phyloP scores from a whole-genome alignment of 1,284 basidiomycete species.

The Rhodofomes roseus region DNA sequence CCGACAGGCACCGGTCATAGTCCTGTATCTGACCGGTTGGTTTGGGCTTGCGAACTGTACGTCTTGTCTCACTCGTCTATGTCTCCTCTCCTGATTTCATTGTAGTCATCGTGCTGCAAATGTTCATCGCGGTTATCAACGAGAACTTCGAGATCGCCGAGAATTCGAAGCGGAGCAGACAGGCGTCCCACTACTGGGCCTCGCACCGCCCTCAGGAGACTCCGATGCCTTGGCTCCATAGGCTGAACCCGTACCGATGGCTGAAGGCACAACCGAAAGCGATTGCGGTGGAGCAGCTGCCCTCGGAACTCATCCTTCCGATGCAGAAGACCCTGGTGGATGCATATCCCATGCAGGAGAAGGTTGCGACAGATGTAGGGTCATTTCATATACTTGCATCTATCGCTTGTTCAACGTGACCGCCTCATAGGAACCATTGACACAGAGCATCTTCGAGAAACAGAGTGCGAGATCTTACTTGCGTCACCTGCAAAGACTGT shows the following conservation, averaged over 20 bases:
- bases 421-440: constrained; percentile 10
- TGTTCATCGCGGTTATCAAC: constrained; percentile 99
- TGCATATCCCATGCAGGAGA: constrained; percentile 44
- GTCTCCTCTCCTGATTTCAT: constrained; percentile 10
- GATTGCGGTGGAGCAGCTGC: constrained; percentile 66
- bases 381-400: background rate
- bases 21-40: constrained; percentile 83
- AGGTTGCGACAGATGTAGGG: constrained; percentile 16
- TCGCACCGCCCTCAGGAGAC: constrained; percentile 48
- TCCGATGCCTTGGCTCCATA: constrained; percentile 69
- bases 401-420: background rate
- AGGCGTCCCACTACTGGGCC: constrained; percentile 68
- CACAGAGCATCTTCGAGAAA: constrained; percentile 33
- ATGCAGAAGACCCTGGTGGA: constrained; percentile 75
- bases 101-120: constrained; percentile 89
- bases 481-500: constrained; percentile 59
- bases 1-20: constrained; percentile 72
- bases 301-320: constrained; percentile 70
- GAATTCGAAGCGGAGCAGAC: constrained; percentile 83
- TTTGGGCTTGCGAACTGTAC: constrained; percentile 90
- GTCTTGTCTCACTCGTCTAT: constrained; percentile 25
- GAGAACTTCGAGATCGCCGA: constrained; percentile 96
- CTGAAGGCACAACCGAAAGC: constrained; percentile 72
- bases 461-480: constrained; percentile 58
- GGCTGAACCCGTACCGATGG: constrained; percentile 88